Evolutionary conservation across 148 eudicot genomes (phyloP).

Genomic region (Fagopyrum tataricum): DNA sequence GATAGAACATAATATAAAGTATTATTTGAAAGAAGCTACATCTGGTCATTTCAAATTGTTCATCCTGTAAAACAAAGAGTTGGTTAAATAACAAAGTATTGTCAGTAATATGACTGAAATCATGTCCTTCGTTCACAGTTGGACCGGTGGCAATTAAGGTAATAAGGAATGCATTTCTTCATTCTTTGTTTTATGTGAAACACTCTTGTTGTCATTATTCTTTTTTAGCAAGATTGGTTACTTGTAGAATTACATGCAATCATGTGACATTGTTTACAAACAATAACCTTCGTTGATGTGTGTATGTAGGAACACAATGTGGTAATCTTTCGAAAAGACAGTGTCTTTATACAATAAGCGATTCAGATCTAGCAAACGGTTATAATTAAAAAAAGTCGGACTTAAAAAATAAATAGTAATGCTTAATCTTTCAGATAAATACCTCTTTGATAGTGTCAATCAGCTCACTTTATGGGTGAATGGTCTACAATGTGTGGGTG

Average conservation of each 20-base stretch:
- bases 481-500: not conserved
- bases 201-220: not conserved
- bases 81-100: not conserved
- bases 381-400: not conserved
- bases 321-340: not conserved
- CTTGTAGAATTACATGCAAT: not conserved
- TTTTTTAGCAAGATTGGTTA: not conserved
- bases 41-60: not conserved
- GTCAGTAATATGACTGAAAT: not conserved
- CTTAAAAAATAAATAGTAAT: not conserved
- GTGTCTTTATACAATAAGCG: not conserved
- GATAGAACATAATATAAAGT: not conserved
- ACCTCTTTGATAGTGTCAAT: conserved; percentile 7
- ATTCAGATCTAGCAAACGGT: not conserved
- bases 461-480: not conserved
- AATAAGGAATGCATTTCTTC: not conserved
- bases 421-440: not conserved
- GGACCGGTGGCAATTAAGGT: not conserved
- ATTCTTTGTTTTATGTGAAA: not conserved
- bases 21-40: not conserved
- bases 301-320: not conserved
- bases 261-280: not conserved
- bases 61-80: not conserved
- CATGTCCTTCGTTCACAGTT: not conserved
- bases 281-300: not conserved